These are phyloP conservation scores for Aspergillus sp. DNA, from an alignment of 2,329 filamentous ascomycete genomes.

Conservation along the genomic window DNA sequence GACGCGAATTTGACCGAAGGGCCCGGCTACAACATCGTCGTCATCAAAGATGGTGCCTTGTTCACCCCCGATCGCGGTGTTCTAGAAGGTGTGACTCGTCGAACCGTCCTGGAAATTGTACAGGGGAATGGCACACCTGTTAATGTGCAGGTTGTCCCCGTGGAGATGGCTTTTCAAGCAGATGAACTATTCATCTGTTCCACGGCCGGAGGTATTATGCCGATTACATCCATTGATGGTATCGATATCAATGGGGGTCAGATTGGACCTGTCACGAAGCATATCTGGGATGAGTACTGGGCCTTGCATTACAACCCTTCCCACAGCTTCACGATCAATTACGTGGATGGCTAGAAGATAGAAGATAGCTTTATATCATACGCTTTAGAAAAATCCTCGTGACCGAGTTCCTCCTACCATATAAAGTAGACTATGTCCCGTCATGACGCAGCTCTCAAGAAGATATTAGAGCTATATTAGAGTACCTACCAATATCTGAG, in stretches of 20 bases:
- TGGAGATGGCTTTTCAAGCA: conserved; percentile 41
- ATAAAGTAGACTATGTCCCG: no score
- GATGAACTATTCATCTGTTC: conserved; percentile 57
- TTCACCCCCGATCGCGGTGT: conserved; percentile 51
- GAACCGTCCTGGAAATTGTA: conserved; percentile 49
- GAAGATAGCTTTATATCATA: no score
- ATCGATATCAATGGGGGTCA: conserved; percentile 42
- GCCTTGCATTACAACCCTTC: conserved; percentile 45
- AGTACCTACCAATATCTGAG: no score
- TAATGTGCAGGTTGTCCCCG: conserved; percentile 43
- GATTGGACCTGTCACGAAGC: conserved; percentile 47
- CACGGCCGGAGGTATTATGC: conserved; percentile 55
- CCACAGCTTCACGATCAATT: conserved; percentile 32
- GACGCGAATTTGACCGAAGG: conserved; percentile 53
- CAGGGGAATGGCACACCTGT: conserved; percentile 33
- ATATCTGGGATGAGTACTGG: conserved; percentile 55
- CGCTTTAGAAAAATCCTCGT: no score
- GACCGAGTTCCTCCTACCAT: no score
- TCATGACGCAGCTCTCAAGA: no score
- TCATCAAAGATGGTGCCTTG: conserved; percentile 47
- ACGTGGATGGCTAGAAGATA: background rate
- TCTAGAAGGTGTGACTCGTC: conserved; percentile 50
- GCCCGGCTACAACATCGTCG: conserved; percentile 50
- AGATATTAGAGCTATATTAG: no score
- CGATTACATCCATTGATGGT: conserved; percentile 50